Percentiles rank a stretch among this genome's conserved stretches.
Conservation (phyloP, 208 protist genomes). For the Acanthamoeba castellanii region DNA sequence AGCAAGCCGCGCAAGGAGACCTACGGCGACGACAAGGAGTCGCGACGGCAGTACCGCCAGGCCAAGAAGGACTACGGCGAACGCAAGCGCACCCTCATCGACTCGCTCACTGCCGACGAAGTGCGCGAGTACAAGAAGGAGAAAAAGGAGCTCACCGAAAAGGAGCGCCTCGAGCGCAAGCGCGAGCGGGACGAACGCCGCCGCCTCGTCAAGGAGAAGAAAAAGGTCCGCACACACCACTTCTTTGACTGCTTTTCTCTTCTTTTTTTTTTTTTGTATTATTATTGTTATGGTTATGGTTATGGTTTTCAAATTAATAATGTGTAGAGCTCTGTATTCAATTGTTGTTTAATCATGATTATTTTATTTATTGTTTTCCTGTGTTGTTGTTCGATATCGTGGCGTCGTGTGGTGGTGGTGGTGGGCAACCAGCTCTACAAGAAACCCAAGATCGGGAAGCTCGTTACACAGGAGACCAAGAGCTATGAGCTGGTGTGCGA, state of each 20-base stretch:
- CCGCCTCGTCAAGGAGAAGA: slow-evolving; percentile 56
- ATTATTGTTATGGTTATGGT: not conserved
- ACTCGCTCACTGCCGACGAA: slow-evolving; percentile 17
- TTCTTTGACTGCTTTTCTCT: too few relatives aligned
- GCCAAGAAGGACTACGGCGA: slow-evolving; percentile 34
- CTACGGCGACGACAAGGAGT: slow-evolving; percentile 15
- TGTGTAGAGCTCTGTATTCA: too few relatives aligned
- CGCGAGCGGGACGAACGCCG: slow-evolving; percentile 18
- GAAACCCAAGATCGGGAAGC: slow-evolving; percentile 46
- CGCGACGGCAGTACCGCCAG: not conserved
- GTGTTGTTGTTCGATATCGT: too few relatives aligned
- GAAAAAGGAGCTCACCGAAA: slow-evolving; percentile 62
- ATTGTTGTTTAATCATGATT: too few relatives aligned
- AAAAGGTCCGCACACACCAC: not conserved
- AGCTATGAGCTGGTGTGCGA: slow-evolving; percentile 60
- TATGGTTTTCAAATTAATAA: too few relatives aligned
- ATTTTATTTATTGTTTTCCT: too few relatives aligned
- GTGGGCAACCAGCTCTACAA: slow-evolving; percentile 30
- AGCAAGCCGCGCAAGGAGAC: slow-evolving; percentile 5
- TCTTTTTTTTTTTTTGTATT: not conserved
- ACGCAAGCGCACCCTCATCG: not conserved
- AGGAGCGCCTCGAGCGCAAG: slow-evolving; percentile 28
- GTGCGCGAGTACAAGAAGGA: slow-evolving; percentile 55
- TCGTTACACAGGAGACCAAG: slow-evolving; percentile 21
- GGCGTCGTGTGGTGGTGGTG: not conserved